Conservation (phyloP, 805 yeast species). For the Hanseniaspora valbyensis region DNA sequence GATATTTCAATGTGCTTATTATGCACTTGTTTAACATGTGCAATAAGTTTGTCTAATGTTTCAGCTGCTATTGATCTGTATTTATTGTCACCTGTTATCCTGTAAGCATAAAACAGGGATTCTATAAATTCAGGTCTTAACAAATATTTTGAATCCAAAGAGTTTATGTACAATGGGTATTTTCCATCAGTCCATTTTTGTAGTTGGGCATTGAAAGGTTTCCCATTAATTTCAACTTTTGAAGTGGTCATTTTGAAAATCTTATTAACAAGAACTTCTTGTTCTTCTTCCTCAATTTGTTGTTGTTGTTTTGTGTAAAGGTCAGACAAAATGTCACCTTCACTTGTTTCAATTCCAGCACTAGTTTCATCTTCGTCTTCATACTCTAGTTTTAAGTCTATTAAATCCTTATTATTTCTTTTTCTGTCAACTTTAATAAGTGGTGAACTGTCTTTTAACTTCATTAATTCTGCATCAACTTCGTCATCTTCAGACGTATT, state of each 20-base stretch:
- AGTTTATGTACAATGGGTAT: slow-evolving; percentile 29
- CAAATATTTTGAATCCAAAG: slow-evolving; percentile 32
- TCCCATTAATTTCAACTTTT: neutral
- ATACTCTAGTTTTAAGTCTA: neutral
- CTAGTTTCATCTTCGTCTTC: neutral
- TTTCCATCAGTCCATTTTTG: slow-evolving; percentile 24
- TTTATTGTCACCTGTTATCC: slow-evolving; percentile 47
- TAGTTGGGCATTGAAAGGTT: neutral
- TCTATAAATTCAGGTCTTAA: slow-evolving; percentile 54
- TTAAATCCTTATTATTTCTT: neutral
- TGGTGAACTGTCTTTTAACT: neutral
- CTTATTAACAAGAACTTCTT: neutral
- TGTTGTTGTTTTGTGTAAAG: too few species aligned
- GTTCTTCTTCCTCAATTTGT: slow-evolving; percentile 14
- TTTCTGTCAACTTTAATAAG: slow-evolving; percentile 12
- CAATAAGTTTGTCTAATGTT: slow-evolving; percentile 34
- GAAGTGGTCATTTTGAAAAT: slow-evolving; percentile 3
- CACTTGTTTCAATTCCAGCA: neutral
- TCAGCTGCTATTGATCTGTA: slow-evolving; percentile 49
- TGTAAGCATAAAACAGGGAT: slow-evolving; percentile 46
- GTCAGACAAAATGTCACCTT: neutral
- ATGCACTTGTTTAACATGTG: slow-evolving; percentile 27
- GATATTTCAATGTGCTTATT: slow-evolving; percentile 35
- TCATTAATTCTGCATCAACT: neutral
- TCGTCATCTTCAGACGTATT: slow-evolving; percentile 9